Base-by-base conservation (phyloP, 305 asterid species). In the Ajuga reptans region DNA sequence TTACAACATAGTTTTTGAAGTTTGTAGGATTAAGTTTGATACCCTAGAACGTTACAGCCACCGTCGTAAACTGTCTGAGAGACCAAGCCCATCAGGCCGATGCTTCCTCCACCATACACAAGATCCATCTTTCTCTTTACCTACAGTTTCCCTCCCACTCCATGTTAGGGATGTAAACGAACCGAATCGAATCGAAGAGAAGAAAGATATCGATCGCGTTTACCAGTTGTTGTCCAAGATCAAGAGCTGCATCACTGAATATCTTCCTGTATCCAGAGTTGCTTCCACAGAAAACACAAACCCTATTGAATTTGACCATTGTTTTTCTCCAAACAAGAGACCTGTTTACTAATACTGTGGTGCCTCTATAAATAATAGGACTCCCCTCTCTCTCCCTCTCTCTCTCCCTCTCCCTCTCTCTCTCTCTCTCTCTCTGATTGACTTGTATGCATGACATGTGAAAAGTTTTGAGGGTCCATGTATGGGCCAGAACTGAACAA, bases 251-350 rank as follows among this genome's bases (percentile, higher is more conserved):
- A 75, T 82, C 86, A 68, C 85, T 80, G 77, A 84, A 84, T 43
- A 84, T 78, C 80, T 69, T 76, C 49, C 79, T 82, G 24, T 80
- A 52, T 6, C 89, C 89, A 11, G 75, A 52, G 67, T 84, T 84
- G 37, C 89, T 84, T 36, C 89, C 89, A 72, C 89, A 82, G 76
- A 80, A 84, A 17, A 84, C 89, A 62, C 89, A 84, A 63, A 84
- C 80, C 77, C 78, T 82, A 67, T 77, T 80, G 78, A 82, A 82
- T 10, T 80, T 78, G 33, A 71, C 81, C 87, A 73, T 84, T 63
- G n/a, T 2, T 53, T 51, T 18, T 45, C n/a, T 11, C 27, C 29
- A 9, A 55, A 46, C 39, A 12, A 10, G 56, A 65, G 36, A 61
- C 70, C 75, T 57, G 29, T 71, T 5, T 5, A 10, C 60, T 71